These are phyloP conservation scores for Basidiobolus heterosporus DNA, from an alignment of 371 early-diverging fungal genomes.

Conservation along the genomic window DNA sequence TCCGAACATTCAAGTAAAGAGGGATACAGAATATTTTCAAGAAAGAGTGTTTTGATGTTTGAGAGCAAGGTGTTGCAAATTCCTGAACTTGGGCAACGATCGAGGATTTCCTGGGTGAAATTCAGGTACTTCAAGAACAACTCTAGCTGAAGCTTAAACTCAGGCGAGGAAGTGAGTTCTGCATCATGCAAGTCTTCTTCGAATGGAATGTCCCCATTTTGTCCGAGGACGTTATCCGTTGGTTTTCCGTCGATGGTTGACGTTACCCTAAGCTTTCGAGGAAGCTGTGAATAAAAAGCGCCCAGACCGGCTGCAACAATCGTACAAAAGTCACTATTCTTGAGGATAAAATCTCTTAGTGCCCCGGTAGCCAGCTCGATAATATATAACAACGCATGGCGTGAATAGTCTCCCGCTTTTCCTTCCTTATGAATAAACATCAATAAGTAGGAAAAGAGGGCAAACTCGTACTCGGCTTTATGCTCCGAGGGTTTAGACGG, in stretches of 20 bases:
- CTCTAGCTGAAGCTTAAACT: conserved; percentile 57
- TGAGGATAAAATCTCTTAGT: conserved; percentile 59
- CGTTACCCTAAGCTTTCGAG: conserved; percentile 34
- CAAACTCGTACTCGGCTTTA: conserved; percentile 57
- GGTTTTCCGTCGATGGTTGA: not conserved
- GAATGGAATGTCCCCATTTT: not conserved
- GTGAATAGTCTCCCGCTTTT: conserved; percentile 70
- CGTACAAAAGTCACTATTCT: conserved; percentile 60
- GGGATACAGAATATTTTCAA: conserved; percentile 74
- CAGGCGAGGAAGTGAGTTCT: conserved; percentile 12
- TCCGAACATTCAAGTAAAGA: conserved; percentile 76
- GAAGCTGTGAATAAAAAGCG: conserved; percentile 81
- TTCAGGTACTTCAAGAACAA: conserved; percentile 58
- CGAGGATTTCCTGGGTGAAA: conserved; percentile 72
- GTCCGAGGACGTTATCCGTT: not conserved
- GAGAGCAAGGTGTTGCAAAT: conserved; percentile 43
- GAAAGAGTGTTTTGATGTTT: conserved; percentile 54
- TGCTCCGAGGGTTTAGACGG: too few relatives aligned
- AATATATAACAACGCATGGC: conserved; percentile 74
- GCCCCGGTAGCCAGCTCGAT: conserved; percentile 64
- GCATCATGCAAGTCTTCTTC: conserved; percentile 8
- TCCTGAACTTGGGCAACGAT: conserved; percentile 54
- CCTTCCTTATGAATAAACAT: conserved; percentile 78
- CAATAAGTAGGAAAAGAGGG: conserved; percentile 70
- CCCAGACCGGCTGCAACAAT: conserved; percentile 74